Conservation (phyloP, 208 protist species). For the Leishmania lainsoni region DNA sequence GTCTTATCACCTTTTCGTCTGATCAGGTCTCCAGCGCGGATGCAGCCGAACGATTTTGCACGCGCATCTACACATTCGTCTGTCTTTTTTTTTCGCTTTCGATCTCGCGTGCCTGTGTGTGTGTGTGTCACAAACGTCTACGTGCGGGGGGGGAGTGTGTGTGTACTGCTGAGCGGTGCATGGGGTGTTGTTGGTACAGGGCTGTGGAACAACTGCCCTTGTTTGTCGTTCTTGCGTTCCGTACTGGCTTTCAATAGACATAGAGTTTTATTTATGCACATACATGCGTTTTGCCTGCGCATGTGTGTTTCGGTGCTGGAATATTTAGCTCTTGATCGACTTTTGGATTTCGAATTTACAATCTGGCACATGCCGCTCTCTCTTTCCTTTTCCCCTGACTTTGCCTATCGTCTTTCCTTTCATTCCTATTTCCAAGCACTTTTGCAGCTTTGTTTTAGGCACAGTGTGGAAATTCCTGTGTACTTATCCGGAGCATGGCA, state of each 20-base stretch:
- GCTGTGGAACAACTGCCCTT: not conserved
- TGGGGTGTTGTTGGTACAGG: not conserved
- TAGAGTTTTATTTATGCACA: slow-evolving; percentile 16
- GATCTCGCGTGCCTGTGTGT: not conserved
- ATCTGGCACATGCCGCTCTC: not conserved
- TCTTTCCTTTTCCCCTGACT: not conserved
- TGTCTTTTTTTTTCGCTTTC: not conserved
- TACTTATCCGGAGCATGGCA: not conserved
- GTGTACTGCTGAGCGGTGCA: not conserved
- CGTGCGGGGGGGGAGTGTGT: too few relatives aligned
- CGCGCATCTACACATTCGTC: not conserved
- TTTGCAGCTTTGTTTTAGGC: not conserved
- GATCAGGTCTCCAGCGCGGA: not conserved
- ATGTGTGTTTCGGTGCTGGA: not conserved
- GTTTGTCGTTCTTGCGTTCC: too few relatives aligned
- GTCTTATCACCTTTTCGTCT: not conserved
- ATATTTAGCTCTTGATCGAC: not conserved
- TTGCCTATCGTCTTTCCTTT: not conserved
- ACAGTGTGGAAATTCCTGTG: not conserved
- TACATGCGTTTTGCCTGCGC: not conserved
- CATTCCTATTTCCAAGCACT: not conserved
- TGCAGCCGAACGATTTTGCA: not conserved
- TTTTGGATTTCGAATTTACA: not conserved
- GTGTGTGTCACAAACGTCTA: not conserved
- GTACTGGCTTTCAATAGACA: not conserved